phyloP scores from a whole-genome alignment of 2,329 filamentous ascomycete species.

The Epichloe coenophiala region DNA sequence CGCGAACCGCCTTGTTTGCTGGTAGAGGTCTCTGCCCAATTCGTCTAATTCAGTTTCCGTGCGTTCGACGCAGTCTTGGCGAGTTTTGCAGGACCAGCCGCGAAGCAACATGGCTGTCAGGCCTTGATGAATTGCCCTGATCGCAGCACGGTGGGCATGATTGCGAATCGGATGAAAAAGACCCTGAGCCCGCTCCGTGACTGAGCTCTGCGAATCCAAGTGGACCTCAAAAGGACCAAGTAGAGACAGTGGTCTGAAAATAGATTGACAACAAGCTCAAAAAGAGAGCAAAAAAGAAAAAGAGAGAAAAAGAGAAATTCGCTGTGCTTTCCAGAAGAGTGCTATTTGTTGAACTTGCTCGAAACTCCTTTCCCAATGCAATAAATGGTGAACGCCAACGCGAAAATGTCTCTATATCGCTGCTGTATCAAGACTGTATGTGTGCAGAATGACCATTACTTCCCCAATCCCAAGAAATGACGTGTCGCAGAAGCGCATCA shows the following conservation, averaged over 20 bases:
- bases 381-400: slow-evolving; percentile 22
- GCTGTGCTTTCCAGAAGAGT: slow-evolving; percentile 15
- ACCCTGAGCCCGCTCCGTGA: background rate
- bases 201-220: slow-evolving; percentile 9
- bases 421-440: slow-evolving; percentile 18
- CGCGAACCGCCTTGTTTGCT: slow-evolving; percentile 31
- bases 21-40: slow-evolving; percentile 30
- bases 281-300: slow-evolving; percentile 16
- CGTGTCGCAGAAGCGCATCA: slow-evolving; percentile 11
- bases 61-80: slow-evolving; percentile 16
- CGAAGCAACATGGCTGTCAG: background rate
- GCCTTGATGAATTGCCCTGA: background rate
- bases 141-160: background rate
- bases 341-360: slow-evolving; percentile 23
- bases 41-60: slow-evolving; percentile 37
- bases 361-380: slow-evolving; percentile 31
- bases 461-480: background rate
- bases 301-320: slow-evolving; percentile 10
- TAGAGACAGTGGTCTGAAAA: background rate
- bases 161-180: background rate
- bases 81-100: background rate
- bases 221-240: background rate
- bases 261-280: too few relatives aligned
- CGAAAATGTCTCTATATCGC: slow-evolving; percentile 24
- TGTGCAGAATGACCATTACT: background rate